phyloP scores from a whole-genome alignment of 164 flowering plant genomes.

The Vitis rotundifolia region DNA sequence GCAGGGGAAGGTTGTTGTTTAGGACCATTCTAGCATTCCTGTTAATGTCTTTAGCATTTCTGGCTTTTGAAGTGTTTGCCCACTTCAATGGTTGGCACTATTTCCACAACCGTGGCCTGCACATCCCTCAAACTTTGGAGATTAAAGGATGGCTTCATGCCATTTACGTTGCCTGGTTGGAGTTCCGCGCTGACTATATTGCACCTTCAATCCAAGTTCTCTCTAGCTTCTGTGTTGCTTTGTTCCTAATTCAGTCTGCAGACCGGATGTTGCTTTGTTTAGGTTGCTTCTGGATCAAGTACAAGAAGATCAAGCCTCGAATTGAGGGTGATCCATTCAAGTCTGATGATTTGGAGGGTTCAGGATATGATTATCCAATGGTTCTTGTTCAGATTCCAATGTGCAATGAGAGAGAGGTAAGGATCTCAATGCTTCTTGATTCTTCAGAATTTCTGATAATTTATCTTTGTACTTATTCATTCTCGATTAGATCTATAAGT shows the following conservation, averaged over 20 bases:
- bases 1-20: not conserved
- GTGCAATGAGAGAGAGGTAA: conserved; percentile 11
- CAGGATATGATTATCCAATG: conserved; percentile 2
- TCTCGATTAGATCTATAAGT: too few species aligned
- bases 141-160: not conserved
- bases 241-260: conserved; percentile 7
- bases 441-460: not conserved
- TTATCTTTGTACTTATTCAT: not conserved
- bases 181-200: conserved; percentile 1
- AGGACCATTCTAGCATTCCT: conserved; percentile 1
- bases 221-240: not conserved
- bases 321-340: conserved; percentile 3
- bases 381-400: conserved; percentile 12
- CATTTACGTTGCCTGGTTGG: conserved; percentile 1
- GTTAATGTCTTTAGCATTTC: not conserved
- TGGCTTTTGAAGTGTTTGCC: conserved; percentile 4
- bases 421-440: not conserved
- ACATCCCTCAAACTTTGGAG: not conserved
- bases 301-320: conserved; percentile 6
- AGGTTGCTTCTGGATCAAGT: conserved; percentile 16
- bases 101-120: not conserved
- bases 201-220: conserved; percentile 1
- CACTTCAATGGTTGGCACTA: conserved; percentile 1
- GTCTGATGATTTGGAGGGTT: conserved; percentile 4
- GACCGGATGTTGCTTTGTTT: conserved; percentile 10